These are phyloP conservation scores for Mucuna pruriens DNA, from an alignment of 306 rosid genomes.

Conservation along the genomic window DNA sequence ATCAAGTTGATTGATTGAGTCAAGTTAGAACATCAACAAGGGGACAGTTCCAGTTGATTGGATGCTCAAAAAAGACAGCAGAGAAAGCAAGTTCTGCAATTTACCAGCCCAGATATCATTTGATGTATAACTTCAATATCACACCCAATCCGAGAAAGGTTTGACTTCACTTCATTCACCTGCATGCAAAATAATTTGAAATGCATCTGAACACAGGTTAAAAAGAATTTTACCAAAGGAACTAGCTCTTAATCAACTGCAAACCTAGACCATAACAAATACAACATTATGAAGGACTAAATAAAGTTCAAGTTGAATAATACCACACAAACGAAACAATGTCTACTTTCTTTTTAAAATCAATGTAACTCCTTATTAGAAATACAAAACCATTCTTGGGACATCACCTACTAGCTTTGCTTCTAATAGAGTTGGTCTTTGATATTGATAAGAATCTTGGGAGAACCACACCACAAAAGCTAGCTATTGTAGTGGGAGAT, in stretches of 20 bases:
- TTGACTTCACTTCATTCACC: conserved; percentile 76
- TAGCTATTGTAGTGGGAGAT: too few relatives aligned
- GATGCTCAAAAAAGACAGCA: conserved; percentile 1
- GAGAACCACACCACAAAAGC: too few relatives aligned
- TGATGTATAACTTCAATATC: conserved; percentile 43
- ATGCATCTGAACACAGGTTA: neutral
- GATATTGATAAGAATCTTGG: too few relatives aligned
- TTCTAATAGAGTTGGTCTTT: too few relatives aligned
- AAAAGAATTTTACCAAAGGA: conserved; percentile 12
- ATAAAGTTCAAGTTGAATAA: conserved; percentile 11
- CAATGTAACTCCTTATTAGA: too few relatives aligned
- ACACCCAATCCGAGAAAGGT: conserved; percentile 75
- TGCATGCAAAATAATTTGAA: conserved; percentile 31
- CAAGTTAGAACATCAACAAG: conserved; percentile 30
- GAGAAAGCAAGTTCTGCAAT: neutral
- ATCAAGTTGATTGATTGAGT: conserved; percentile 10
- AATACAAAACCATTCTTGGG: too few relatives aligned
- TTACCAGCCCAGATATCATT: conserved; percentile 46
- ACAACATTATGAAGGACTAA: conserved; percentile 19
- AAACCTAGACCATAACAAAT: conserved; percentile 28
- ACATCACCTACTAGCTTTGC: too few relatives aligned
- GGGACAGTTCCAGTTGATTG: neutral
- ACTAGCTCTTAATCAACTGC: neutral
- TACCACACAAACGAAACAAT: neutral
- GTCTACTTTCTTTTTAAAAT: too few relatives aligned